A percentile compares a stretch with the other conserved stretches of the same genome.
These are phyloP conservation scores for Gynandropsis gynandra DNA, from an alignment of 345 rosid genomes.

Conservation along the genomic window DNA sequence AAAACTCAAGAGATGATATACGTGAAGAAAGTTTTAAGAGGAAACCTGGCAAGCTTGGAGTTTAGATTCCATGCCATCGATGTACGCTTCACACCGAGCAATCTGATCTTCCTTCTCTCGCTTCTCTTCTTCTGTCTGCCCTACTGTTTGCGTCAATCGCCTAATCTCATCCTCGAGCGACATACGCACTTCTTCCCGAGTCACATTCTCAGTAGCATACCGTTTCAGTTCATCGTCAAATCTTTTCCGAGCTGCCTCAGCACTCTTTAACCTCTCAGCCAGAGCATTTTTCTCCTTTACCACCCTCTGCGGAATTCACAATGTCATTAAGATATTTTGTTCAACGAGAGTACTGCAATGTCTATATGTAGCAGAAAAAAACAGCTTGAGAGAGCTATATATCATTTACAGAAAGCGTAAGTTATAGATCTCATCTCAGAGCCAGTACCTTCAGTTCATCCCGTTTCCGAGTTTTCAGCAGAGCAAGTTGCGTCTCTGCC, in stretches of 20 bases:
- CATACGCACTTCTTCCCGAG: slow-evolving; percentile 78
- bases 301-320: slow-evolving; percentile 56
- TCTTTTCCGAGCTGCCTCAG: slow-evolving; percentile 87
- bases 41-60: slow-evolving; percentile 88
- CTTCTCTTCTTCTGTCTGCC: slow-evolving; percentile 92
- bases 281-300: slow-evolving; percentile 91
- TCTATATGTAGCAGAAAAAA: too few species aligned
- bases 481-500: slow-evolving; percentile 76
- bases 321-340: slow-evolving; percentile 2
- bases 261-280: slow-evolving; percentile 76
- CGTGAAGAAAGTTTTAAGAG: not conserved
- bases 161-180: slow-evolving; percentile 88
- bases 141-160: slow-evolving; percentile 73
- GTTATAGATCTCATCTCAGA: not conserved
- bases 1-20: too few species aligned
- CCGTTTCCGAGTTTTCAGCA: slow-evolving; percentile 80
- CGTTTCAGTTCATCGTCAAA: slow-evolving; percentile 90
- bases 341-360: slow-evolving; percentile 15
- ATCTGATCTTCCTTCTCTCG: slow-evolving; percentile 89
- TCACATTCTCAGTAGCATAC: slow-evolving; percentile 73
- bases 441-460: slow-evolving; percentile 84
- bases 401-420: slow-evolving; percentile 7
- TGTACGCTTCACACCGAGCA: slow-evolving; percentile 86
- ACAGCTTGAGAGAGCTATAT: slow-evolving; percentile 1
- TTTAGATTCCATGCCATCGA: slow-evolving; percentile 86